These are phyloP conservation scores for Cladophialophora chaetospira DNA, from an alignment of 2,329 filamentous ascomycete genomes.

Conservation along the genomic window DNA sequence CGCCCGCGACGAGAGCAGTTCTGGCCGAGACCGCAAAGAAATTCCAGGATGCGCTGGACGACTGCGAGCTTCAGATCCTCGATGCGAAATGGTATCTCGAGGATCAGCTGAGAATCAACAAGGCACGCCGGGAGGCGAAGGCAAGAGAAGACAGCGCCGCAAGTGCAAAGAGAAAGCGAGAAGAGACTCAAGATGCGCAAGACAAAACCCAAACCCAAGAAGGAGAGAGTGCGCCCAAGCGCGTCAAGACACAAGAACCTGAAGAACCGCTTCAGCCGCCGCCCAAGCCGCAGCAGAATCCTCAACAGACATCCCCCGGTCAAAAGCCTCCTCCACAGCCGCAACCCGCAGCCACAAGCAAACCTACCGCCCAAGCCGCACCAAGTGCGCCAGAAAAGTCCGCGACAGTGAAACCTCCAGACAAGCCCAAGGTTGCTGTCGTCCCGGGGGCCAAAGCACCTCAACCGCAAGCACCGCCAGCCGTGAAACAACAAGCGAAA, in stretches of 20 bases:
- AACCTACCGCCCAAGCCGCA: not conserved
- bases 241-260: conserved; percentile 27
- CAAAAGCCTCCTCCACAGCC: conserved; percentile 6
- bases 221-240: conserved; percentile 28
- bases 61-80: conserved; percentile 34
- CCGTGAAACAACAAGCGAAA: conserved; percentile 20
- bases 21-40: conserved; percentile 32
- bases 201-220: conserved; percentile 14
- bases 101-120: conserved; percentile 29
- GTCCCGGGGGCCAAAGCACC: conserved; percentile 19
- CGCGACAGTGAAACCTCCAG: conserved; percentile 12
- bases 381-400: conserved; percentile 11
- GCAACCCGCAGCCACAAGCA: not conserved
- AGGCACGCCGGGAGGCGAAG: conserved; percentile 29
- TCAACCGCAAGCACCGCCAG: conserved; percentile 6
- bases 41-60: conserved; percentile 35
- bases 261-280: conserved; percentile 13
- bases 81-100: conserved; percentile 35
- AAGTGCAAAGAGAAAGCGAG: conserved; percentile 28
- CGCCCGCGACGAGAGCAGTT: conserved; percentile 30
- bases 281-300: conserved; percentile 8
- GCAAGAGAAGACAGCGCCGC: conserved; percentile 29
- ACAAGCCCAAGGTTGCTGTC: conserved; percentile 16
- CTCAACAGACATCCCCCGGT: conserved; percentile 6
- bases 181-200: conserved; percentile 24